Evolutionary conservation across 1,139 yeast species (phyloP), one percentile per base, ranked within the genome.

Genomic region (Debaryomyces subglobosus): DNA sequence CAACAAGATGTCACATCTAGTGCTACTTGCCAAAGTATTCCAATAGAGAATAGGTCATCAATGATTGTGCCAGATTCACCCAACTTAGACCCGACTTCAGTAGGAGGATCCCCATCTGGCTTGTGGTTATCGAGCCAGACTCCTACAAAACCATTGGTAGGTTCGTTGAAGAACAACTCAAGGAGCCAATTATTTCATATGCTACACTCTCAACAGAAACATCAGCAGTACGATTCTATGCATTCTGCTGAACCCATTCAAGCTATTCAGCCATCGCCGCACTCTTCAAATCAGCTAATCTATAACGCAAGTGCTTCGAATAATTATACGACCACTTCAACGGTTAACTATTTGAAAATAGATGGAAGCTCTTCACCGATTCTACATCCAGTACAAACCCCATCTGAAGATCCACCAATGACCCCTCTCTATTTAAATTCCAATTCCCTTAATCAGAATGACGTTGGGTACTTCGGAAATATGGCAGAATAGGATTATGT

Each of bases 81-180:
- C 1, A 71, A 68, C 50, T 63, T 81, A 49, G 77, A 71, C 47
- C 85, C 86, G 1, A 71, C 78, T 0, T 79, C 84, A 2, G 47
- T 81, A 16, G 79, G 79, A 2, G 82, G 81, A 1, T 79, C 84
- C 2, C 86, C 86, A 1, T 79, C 84, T 5, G 62, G 81, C 43
- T 79, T 81, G 53, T 77, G 82, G 76, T 63, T 81, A 38, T 69
- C 77, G 16, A 73, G 78, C 20, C 79, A 77, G 48, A 78, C 84
- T 0, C 85, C 85, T 1, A 84, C 85, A 6, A 53, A 67, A 33
- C 63, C 71, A 2, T 47, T 65, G 58, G 13, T 59, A n/a, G 57
- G 55, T 43, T 64, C 71, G 4, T 57, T 56, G 37, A 57, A 61
- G 35, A 48, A 57, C 30, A 55, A 51, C 34, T 53, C 62, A 2